A percentile compares a stretch with the other conserved stretches of the same genome.
Conservation (phyloP, 495 filamentous ascomycete species). For the Aspergillus homomorphus region DNA sequence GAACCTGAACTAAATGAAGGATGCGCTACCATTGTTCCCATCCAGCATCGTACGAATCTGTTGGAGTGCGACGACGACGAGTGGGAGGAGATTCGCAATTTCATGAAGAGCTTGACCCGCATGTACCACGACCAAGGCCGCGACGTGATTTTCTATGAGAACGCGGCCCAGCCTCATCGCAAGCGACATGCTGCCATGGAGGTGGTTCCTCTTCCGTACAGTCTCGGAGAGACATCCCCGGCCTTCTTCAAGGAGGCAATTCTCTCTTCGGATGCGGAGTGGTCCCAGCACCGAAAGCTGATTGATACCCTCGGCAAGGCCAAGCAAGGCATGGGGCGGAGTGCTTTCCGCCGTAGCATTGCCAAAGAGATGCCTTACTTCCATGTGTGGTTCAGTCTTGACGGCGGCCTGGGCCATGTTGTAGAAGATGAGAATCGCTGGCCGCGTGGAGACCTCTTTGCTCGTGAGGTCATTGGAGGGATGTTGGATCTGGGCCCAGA, state of each 20-base stretch:
- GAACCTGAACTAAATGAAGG: conserved; percentile 83
- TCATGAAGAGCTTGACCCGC: conserved; percentile 94
- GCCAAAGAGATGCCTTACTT: conserved; percentile 99
- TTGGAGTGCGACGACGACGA: conserved; percentile 98
- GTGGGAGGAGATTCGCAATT: conserved; percentile 98
- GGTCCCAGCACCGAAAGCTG: conserved; percentile 91
- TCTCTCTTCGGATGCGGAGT: conserved; percentile 80
- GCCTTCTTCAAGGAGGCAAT: conserved; percentile 97
- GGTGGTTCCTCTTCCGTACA: conserved; percentile 82
- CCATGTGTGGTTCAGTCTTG: conserved; percentile 91
- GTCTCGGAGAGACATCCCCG: conserved; percentile 82
- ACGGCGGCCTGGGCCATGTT: conserved; percentile 89
- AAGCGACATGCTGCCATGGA: conserved; percentile 83
- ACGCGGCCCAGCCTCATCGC: conserved; percentile 76
- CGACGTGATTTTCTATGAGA: conserved; percentile 96
- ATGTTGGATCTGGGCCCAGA: conserved; percentile 85
- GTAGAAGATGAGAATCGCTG: conserved; percentile 84
- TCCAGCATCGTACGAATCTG: conserved; percentile 84
- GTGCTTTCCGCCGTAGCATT: conserved; percentile 76
- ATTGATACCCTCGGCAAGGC: conserved; percentile 81
- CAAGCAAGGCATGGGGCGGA: conserved; percentile 67
- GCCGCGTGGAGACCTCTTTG: conserved; percentile 93
- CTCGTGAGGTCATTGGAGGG: conserved; percentile 84
- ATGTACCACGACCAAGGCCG: conserved; percentile 89
- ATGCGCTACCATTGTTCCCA: conserved; percentile 83